Conservation (phyloP, 2,329 filamentous ascomycete genomes). For the Fusarium floridanum region DNA sequence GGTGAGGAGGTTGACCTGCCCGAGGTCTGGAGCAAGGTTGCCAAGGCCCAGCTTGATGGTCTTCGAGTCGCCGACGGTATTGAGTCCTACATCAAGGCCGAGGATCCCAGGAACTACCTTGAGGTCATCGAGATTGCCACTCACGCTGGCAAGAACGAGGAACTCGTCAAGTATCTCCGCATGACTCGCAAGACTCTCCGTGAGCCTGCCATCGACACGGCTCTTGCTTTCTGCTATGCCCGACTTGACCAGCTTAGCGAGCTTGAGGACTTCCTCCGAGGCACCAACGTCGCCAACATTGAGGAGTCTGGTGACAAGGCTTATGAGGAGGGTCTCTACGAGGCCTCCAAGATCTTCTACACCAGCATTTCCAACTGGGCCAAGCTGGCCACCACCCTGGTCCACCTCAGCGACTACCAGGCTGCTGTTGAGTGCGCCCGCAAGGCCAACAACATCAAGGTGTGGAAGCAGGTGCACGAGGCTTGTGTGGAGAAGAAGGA, state of each 20-base stretch:
- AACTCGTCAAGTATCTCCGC: constrained; percentile 93
- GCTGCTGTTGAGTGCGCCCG: constrained; percentile 96
- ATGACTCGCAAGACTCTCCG: constrained; percentile 98
- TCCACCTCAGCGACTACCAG: constrained; percentile 98
- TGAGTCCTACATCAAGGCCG: constrained; percentile 96
- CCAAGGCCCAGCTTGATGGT: constrained; percentile 96
- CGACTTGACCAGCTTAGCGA: constrained; percentile 92
- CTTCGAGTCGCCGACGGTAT: constrained; percentile 93
- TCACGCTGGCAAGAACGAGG: constrained; percentile 96
- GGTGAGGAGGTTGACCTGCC: constrained; percentile 94
- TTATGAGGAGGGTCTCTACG: constrained; percentile 91
- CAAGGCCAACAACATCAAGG: constrained; percentile 99
- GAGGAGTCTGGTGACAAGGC: constrained; percentile 99
- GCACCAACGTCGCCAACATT: constrained; percentile 93
- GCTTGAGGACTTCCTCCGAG: constrained; percentile 94
- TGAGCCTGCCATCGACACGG: constrained; percentile 93
- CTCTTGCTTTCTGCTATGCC: constrained; percentile 92
- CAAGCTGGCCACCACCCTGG: constrained; percentile 95
- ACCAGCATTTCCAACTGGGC: constrained; percentile 99
- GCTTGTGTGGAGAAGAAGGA: constrained; percentile 98
- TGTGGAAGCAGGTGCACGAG: constrained; percentile 98
- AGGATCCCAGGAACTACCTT: constrained; percentile 90
- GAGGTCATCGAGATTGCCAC: constrained; percentile 98
- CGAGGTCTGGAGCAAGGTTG: constrained; percentile 98
- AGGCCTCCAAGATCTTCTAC: constrained; percentile 99